These are phyloP conservation scores for Dothistroma septosporum DNA, from an alignment of 2,329 filamentous ascomycete genomes.

Conservation along the genomic window DNA sequence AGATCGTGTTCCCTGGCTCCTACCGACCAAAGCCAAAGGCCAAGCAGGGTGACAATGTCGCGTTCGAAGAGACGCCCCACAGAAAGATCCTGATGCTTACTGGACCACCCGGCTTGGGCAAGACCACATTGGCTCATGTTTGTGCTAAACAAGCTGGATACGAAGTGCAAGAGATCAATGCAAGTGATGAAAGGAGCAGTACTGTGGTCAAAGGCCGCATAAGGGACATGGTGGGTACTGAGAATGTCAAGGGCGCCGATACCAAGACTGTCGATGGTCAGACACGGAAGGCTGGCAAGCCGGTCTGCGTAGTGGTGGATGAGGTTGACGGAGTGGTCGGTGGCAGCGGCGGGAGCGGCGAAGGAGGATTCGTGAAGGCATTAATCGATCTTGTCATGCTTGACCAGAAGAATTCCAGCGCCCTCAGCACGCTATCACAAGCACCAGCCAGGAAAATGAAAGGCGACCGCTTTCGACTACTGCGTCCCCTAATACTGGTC, in stretches of 20 bases:
- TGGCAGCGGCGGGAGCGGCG: conserved; percentile 67
- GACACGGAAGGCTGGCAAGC: conserved; percentile 69
- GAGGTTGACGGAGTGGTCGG: conserved; percentile 93
- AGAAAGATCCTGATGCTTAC: conserved; percentile 86
- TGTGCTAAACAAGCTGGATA: conserved; percentile 94
- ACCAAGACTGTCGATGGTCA: conserved; percentile 51
- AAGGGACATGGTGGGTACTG: conserved; percentile 84
- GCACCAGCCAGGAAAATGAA: conserved; percentile 57
- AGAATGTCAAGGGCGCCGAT: conserved; percentile 77
- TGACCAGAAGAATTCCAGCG: conserved; percentile 73
- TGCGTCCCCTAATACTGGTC: conserved; percentile 85
- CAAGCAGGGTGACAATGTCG: conserved; percentile 43
- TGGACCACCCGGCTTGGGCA: conserved; percentile 87
- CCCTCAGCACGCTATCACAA: conserved; percentile 34
- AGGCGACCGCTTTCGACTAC: conserved; percentile 78
- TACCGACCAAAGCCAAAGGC: conserved; percentile 53
- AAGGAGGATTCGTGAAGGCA: conserved; percentile 93
- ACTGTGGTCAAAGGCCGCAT: conserved; percentile 90
- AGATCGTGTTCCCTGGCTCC: conserved; percentile 80
- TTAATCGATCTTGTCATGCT: conserved; percentile 82
- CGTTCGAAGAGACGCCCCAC: conserved; percentile 63
- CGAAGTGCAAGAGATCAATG: conserved; percentile 95
- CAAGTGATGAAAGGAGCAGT: conserved; percentile 86
- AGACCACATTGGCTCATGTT: conserved; percentile 93
- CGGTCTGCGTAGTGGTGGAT: conserved; percentile 90